Evolutionary conservation across 768 basidiomycete genomes (phyloP).

Genomic region (Pleurotus tuber-regium): DNA sequence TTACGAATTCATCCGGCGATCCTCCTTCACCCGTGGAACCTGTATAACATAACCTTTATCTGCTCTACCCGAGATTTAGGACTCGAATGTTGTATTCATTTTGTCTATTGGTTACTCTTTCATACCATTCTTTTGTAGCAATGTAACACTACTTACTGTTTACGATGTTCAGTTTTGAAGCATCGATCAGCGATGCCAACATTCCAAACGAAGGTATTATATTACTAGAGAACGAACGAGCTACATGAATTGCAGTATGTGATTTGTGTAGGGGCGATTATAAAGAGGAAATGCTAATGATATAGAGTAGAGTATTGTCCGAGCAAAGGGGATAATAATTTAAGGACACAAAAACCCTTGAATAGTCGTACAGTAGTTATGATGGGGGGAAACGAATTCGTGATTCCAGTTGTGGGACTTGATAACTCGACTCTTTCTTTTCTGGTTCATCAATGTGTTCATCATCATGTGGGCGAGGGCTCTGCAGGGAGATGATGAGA

Average conservation of each 20-base stretch:
- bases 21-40: too few species aligned
- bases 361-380: background rate
- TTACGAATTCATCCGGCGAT: too few species aligned
- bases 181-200: too few species aligned
- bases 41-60: too few species aligned
- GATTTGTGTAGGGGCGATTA: constrained; percentile 3
- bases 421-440: constrained; percentile 3
- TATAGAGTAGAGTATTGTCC: constrained; percentile 3
- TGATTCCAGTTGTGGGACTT: constrained; percentile 8
- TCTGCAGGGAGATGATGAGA: background rate
- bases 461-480: background rate
- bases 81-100: too few species aligned
- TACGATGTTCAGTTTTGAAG: too few species aligned
- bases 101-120: too few species aligned
- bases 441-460: background rate
- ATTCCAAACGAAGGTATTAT: background rate
- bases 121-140: too few species aligned
- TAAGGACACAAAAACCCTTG: background rate
- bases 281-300: background rate
- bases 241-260: constrained; percentile 10
- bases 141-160: too few species aligned
- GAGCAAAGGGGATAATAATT: constrained; percentile 3
- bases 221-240: too few species aligned
- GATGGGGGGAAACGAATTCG: constrained; percentile 7
- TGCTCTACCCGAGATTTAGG: too few species aligned